Conservation (phyloP, 2,329 filamentous ascomycete species). For the Diaporthe longicolla region DNA sequence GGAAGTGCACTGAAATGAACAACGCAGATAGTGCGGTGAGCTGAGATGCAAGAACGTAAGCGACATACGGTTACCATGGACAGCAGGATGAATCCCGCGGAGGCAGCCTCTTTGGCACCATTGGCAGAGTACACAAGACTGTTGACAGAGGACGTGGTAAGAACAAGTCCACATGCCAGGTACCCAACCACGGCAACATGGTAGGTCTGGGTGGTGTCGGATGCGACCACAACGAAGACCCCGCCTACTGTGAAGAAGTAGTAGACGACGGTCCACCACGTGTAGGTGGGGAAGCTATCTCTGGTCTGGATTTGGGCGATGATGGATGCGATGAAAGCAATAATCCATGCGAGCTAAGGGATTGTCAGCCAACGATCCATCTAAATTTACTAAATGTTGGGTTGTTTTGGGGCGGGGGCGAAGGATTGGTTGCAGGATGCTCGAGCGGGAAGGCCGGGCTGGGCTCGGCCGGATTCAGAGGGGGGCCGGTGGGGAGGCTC, state of each 20-base stretch:
- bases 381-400: constrained; percentile 32
- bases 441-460: constrained; percentile 6
- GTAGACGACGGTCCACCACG: constrained; percentile 93
- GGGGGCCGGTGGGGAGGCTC: constrained; percentile 16
- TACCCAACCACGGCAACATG: constrained; percentile 93
- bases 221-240: constrained; percentile 85
- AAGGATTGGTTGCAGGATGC: constrained; percentile 20
- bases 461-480: constrained; percentile 5
- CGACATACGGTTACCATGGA: constrained; percentile 89
- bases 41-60: background rate
- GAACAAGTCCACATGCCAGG: constrained; percentile 84
- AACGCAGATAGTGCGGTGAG: background rate
- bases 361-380: constrained; percentile 44
- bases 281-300: constrained; percentile 81
- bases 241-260: constrained; percentile 87
- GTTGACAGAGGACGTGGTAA: constrained; percentile 90
- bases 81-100: constrained; percentile 92
- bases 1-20: too few relatives aligned
- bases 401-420: background rate
- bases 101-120: constrained; percentile 84
- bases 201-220: constrained; percentile 88
- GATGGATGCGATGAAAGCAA: constrained; percentile 89
- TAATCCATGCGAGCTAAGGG: constrained; percentile 90
- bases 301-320: constrained; percentile 73
- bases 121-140: constrained; percentile 83